Base-by-base conservation (phyloP, 2,329 filamentous ascomycete genomes). In the Ophiosphaerella herpotricha region DNA sequence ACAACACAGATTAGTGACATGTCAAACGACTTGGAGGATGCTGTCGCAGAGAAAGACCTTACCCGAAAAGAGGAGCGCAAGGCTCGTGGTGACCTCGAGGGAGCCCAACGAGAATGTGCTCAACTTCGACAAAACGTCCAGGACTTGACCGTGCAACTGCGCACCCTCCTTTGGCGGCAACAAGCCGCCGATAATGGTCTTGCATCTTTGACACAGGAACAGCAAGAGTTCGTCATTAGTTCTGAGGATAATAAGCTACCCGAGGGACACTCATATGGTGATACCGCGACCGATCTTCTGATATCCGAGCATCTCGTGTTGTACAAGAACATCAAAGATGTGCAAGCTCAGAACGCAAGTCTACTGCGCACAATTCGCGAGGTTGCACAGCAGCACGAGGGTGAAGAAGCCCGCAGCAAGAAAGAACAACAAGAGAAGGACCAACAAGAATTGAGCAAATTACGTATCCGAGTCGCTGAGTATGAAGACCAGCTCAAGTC, bases 251-350 rank as follows among this genome's bases (percentile, higher is more conserved):
- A 91, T 45, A 86, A 94, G 62, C 78, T 93, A 21, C 81, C 84
- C 7, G 88, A 90, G 48, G 84, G 87, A 48, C 54, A 60, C 7
- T 53, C 57, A 16, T 81, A 88, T 31, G 89, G 90, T 58, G 81
- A 92, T 70, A 92, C 89, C 5, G 88, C 91, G 55, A 96, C 92
- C 1, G 90, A 93, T 63, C 87, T 86, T 48, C 88, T 96, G 72
- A 96, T 99, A 63, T 94, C 89, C 24, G 85, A 94, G 66, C 88
- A 92, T 54, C 80, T 97, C n/a, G 89, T 92, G 7, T 85, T 91
- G 1, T 99, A 96, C 83, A 91, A 89, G 64, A 87, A 91, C 58
- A 85, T 97, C 34, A 80, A 84, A 50, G 89, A 96, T 46, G 79
- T 99, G 8, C 91, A 97, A 67, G 83, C 88, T 51, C 91, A 96